Base-by-base conservation (phyloP, 2,329 filamentous ascomycete species). In the Escovopsis sp. region DNA sequence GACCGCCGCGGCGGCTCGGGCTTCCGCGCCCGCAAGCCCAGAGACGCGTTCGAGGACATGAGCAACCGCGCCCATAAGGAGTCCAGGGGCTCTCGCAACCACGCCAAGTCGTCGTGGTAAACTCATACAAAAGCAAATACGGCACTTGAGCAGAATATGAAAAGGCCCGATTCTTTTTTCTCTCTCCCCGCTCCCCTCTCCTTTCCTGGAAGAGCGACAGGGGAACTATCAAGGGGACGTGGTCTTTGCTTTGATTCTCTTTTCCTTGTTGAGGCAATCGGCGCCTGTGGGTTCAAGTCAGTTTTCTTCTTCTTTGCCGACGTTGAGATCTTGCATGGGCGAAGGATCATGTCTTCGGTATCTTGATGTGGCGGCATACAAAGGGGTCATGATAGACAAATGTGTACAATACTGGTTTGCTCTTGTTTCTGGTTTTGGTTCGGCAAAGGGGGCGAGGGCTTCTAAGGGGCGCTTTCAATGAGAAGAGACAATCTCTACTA, bases 31-130 rank as follows among this genome's bases (percentile, higher is more conserved):
- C 36, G 41, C 17, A 39, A 30, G 17, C 42, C 46, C 11, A 34
- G 41, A 3, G 49, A 53, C 12, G 41, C 47, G 14, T 56, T 56
- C 25, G 37, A 42, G 9, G 39, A 45, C 28, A 51, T 54, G 43
- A 43, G 50, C 16, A 39, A 39, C 7, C 41, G 41, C 19, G 45
- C 35, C 10, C 51, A 45, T 23, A 49, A 50, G 12, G 53, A 54
- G 30, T 43, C 12, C 10, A 33, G 32, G 33, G 21, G 11, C 21
- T 29, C 26, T 19, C 34, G 47, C n/a, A 41, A 43, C 23, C 40
- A 43, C 23, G 37, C 39, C 11, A 27, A 31, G 16, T 40, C 37
- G 36, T 33, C 38, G 26, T 33, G 38, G 38, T 30, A 17, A 35
- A 37, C 32, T 11, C 19, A n/a, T 11, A 23, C 18, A 30, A 19